Percentiles rank a stretch among this genome's conserved stretches.
phyloP scores from a whole-genome alignment of 495 filamentous ascomycete genomes.

The Penicillium pancosmium region DNA sequence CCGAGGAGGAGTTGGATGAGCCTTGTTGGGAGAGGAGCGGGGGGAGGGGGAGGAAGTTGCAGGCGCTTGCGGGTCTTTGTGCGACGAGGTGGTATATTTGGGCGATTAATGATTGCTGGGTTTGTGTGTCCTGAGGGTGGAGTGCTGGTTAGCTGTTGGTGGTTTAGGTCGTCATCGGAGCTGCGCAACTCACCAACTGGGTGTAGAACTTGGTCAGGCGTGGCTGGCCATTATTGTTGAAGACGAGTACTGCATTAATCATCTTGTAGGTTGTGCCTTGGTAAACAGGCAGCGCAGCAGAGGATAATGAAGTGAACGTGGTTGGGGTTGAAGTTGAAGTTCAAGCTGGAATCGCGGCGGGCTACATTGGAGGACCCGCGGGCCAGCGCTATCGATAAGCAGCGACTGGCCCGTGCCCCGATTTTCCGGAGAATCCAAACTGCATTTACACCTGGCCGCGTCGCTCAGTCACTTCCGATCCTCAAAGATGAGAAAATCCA shows the following conservation, averaged over 20 bases:
- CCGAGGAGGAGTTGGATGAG: constrained; percentile 56
- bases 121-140: constrained; percentile 76
- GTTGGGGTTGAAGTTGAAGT: not conserved
- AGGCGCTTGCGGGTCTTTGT: constrained; percentile 81
- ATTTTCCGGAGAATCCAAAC: constrained; percentile 22
- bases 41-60: constrained; percentile 91
- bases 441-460: not conserved
- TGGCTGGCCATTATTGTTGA: constrained; percentile 97
- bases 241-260: constrained; percentile 99
- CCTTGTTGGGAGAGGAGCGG: constrained; percentile 65
- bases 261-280: constrained; percentile 50
- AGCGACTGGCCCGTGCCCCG: constrained; percentile 18
- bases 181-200: constrained; percentile 69
- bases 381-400: not conserved
- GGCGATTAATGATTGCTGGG: constrained; percentile 93
- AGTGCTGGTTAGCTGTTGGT: not conserved
- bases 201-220: constrained; percentile 99
- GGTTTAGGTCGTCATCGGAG: not conserved
- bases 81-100: constrained; percentile 98
- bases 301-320: not conserved
- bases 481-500: constrained; percentile 10
- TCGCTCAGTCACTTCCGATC: not conserved
- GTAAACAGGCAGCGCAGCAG: not conserved
- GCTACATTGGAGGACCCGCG: not conserved
- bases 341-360: too few species aligned